Evolutionary conservation across 1,284 basidiomycete species (phyloP).

Genomic region (Mixia osmundae): DNA sequence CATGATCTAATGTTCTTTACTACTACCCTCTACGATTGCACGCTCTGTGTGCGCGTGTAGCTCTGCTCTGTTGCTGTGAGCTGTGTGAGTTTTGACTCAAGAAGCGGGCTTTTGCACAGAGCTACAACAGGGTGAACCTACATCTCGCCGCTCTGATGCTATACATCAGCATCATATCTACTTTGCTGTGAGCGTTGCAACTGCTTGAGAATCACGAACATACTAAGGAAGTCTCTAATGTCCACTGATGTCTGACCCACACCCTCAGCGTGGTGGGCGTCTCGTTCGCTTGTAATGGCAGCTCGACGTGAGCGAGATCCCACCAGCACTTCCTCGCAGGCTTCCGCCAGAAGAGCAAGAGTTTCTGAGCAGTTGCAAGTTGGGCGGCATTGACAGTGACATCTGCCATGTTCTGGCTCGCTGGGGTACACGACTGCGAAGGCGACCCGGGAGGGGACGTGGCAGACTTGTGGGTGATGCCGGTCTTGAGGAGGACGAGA

Average conservation of each 20-base stretch:
- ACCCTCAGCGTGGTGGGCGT: slow-evolving; percentile 44
- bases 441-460: slow-evolving; percentile 1
- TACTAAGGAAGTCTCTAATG: slow-evolving; percentile 64
- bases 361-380: slow-evolving; percentile 91
- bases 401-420: slow-evolving; percentile 16
- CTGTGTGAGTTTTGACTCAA: too few species aligned
- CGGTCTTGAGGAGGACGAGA: slow-evolving; percentile 88
- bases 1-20: too few species aligned
- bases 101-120: too few species aligned
- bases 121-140: too few species aligned
- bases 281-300: slow-evolving; percentile 32
- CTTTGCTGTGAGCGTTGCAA: too few species aligned
- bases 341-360: slow-evolving; percentile 95
- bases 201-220: too few species aligned
- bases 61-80: too few species aligned
- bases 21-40: too few species aligned
- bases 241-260: slow-evolving; percentile 98
- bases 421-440: slow-evolving; percentile 1
- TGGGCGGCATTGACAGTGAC: slow-evolving; percentile 69
- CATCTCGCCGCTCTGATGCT: too few species aligned
- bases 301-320: slow-evolving; percentile 82
- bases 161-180: too few species aligned
- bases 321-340: slow-evolving; percentile 99
- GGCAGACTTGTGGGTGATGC: slow-evolving; percentile 44
- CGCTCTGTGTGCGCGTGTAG: too few species aligned